These are phyloP conservation scores for Angophora floribunda DNA, from an alignment of 345 rosid species.

Conservation along the genomic window DNA sequence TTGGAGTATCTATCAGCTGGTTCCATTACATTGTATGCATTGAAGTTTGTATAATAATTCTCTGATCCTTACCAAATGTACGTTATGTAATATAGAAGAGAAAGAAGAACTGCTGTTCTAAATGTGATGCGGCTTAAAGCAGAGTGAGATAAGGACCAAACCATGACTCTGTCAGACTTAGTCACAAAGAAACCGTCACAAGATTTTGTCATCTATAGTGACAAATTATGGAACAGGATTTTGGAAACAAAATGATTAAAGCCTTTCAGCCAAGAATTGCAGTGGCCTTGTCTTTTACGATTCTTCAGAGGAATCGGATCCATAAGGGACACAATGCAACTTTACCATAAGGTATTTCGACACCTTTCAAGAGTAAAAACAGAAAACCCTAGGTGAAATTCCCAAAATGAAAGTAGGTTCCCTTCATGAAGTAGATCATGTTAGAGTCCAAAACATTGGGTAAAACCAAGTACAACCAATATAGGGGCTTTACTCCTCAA, in stretches of 20 bases:
- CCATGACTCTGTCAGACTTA: background rate
- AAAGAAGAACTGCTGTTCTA: background rate
- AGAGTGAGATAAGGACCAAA: background rate
- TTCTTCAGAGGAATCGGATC: background rate
- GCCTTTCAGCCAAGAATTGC: background rate
- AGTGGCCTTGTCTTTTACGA: background rate
- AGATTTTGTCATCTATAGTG: background rate
- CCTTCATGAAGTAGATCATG: background rate
- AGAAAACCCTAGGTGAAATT: background rate
- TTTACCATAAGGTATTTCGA: background rate
- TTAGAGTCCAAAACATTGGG: background rate
- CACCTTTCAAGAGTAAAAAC: background rate
- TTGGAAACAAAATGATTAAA: background rate
- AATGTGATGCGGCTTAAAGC: background rate
- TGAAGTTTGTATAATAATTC: background rate
- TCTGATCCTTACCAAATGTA: background rate
- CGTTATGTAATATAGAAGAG: background rate
- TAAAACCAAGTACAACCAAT: background rate
- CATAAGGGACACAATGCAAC: background rate
- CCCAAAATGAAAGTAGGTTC: background rate
- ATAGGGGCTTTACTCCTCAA: background rate
- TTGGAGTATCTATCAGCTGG: background rate
- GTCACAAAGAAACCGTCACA: background rate
- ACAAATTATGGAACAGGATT: background rate
- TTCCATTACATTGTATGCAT: background rate